These are phyloP conservation scores for Salix dunnii DNA, from an alignment of 345 rosid genomes.

Conservation along the genomic window DNA sequence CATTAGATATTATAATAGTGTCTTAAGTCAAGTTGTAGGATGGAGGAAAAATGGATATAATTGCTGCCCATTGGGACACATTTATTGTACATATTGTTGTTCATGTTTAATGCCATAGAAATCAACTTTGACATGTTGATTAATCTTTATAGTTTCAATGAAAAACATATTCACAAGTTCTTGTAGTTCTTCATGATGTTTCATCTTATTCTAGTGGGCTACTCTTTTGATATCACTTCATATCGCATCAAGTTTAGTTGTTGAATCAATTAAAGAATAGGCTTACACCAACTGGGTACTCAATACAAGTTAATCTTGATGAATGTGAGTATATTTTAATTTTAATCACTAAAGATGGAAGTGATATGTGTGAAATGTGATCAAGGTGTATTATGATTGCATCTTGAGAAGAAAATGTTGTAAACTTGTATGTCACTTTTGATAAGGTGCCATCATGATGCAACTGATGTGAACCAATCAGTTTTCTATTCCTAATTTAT, in stretches of 20 bases:
- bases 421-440: background rate
- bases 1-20: background rate
- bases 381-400: background rate
- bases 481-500: background rate
- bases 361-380: background rate
- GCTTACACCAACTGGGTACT: background rate
- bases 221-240: background rate
- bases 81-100: background rate
- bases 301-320: background rate
- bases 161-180: background rate
- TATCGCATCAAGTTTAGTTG: background rate
- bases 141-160: background rate
- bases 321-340: background rate
- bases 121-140: background rate
- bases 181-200: background rate
- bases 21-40: background rate
- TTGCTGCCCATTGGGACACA: background rate
- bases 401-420: background rate
- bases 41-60: no score
- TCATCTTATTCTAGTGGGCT: background rate
- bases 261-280: background rate
- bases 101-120: background rate
- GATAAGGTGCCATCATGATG: background rate
- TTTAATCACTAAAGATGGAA: background rate
- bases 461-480: background rate